phyloP scores from a whole-genome alignment of 768 basidiomycete species.

The Serendipita indica region DNA sequence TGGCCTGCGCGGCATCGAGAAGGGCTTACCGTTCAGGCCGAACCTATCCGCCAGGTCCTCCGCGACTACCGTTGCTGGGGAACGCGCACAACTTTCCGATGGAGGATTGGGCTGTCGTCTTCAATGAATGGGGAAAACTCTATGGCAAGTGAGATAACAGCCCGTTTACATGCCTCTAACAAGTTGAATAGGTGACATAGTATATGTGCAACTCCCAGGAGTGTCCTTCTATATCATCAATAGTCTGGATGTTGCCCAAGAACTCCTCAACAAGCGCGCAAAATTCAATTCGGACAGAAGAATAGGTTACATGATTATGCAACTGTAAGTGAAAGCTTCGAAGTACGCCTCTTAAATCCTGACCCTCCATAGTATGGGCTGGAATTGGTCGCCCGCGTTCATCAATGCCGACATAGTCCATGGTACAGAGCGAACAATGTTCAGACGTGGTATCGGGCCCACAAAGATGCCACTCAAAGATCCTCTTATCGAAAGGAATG shows the following conservation, averaged over 20 bases:
- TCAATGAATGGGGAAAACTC: background rate
- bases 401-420: background rate
- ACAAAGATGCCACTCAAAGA: background rate
- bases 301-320: background rate
- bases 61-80: background rate
- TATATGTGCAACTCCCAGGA: background rate
- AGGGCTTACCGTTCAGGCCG: too few species aligned
- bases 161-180: background rate
- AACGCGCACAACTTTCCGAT: slow-evolving; percentile 1
- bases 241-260: background rate
- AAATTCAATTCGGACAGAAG: background rate
- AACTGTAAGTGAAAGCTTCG: background rate
- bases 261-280: background rate
- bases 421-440: background rate
- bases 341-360: background rate
- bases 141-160: background rate
- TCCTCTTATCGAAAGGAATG: background rate
- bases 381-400: background rate
- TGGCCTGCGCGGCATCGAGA: background rate
- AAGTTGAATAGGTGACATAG: background rate
- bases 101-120: background rate
- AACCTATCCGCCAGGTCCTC: slow-evolving; percentile 1
- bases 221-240: background rate
- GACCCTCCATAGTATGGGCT: background rate
- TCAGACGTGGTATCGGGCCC: slow-evolving; percentile 2